Evolutionary conservation across 495 filamentous ascomycete genomes (phyloP), one percentile per base, ranked within the genome.

Genomic region (Daldinia decipiens): DNA sequence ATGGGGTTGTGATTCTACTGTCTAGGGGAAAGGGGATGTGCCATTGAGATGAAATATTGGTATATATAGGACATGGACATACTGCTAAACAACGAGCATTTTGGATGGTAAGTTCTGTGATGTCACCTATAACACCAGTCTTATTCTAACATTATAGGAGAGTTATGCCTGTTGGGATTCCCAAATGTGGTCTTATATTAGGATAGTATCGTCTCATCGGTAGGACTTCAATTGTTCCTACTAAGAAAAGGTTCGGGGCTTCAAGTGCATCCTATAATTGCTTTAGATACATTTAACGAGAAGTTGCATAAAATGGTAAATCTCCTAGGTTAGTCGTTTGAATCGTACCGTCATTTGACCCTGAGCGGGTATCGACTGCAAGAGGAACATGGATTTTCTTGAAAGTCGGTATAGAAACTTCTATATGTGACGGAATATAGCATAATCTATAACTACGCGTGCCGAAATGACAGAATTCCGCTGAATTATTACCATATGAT

Each of bases 1-100:
- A 61, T 77, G 57, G 70, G 76, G 13, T 21, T 56, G 15, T 72
- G 31, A 67, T n/a, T 47, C 9, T 36, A 26, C 12, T 11, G 4
- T 5, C 34, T 26, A 19, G 19, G 40, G n/a, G n/a, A 24, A 1
- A 3, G 32, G n/a, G 5, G 17, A 17, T 51, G 6, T 17, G 11
- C 17, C 19, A 4, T 19, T 51, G 4, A 31, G 32, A 39, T 27
- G 53, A 24, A 7, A 26, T 24, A 26, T 11, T 31, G 27, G 17
- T 17, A 36, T 43, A 29, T 13, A 43, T 55, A 26, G 24, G 19
- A 31, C 36, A 39, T 17, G 17, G 21, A 53, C 17, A 47, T 21
- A 19, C 3, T 47, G 8, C 43, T 5, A 21, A 1, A 12, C 4
- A 8, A 12, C 11, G 43, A 12, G 21, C 4, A 5, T 21, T 21